Percentiles rank a stretch among this genome's conserved stretches.
phyloP scores from a whole-genome alignment of 306 rosid species.

The Fragaria nilgerrensis region DNA sequence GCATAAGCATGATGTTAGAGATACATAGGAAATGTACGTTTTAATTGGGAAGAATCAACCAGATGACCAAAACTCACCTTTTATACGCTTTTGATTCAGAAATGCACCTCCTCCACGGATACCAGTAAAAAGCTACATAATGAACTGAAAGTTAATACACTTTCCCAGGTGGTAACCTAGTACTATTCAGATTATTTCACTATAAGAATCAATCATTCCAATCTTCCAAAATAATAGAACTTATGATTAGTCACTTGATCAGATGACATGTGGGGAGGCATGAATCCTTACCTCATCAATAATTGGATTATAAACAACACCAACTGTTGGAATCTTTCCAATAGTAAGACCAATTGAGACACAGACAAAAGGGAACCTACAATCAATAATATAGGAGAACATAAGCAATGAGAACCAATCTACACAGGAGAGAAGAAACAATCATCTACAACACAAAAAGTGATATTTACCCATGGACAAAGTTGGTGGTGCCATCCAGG shows the following conservation, averaged over 20 bases:
- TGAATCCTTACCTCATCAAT: constrained; percentile 69
- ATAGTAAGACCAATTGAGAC: constrained; percentile 96
- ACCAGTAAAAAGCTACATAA: constrained; percentile 80
- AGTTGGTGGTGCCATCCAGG: constrained; percentile 95
- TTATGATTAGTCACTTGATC: constrained; percentile 7
- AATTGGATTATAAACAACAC: constrained; percentile 96
- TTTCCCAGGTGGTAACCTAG: constrained; percentile 16
- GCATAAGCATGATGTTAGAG: constrained; percentile 21
- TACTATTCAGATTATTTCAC: constrained; percentile 11
- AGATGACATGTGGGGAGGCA: constrained; percentile 8
- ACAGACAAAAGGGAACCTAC: constrained; percentile 90
- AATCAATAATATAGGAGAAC: constrained; percentile 13
- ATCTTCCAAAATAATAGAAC: background rate
- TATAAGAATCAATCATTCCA: background rate
- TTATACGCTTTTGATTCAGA: constrained; percentile 76
- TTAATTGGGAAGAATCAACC: constrained; percentile 4
- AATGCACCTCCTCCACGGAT: constrained; percentile 79
- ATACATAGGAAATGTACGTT: background rate
- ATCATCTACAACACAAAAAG: constrained; percentile 24
- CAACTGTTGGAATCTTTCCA: constrained; percentile 72
- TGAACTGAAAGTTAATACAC: constrained; percentile 23
- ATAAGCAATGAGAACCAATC: constrained; percentile 10
- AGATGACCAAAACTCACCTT: constrained; percentile 47
- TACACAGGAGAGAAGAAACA: constrained; percentile 11
- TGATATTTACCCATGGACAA: constrained; percentile 81